Evolutionary conservation across 108 stramenopile genomes (phyloP).

Genomic region (Mayamaea pseudoterrestris): DNA sequence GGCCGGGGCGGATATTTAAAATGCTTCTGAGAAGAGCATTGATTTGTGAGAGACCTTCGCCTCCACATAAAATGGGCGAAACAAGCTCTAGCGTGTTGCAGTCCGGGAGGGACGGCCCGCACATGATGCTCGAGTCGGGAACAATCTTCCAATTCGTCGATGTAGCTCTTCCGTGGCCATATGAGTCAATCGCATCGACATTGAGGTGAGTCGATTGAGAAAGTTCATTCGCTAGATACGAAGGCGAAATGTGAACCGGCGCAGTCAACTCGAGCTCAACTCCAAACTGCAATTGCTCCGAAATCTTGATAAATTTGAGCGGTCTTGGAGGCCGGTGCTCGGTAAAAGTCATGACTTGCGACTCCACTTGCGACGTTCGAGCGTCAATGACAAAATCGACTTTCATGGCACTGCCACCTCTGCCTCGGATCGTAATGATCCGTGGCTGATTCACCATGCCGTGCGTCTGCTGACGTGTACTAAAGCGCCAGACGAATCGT

Average conservation of each 20-base stretch:
- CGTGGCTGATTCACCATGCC: constrained; percentile 19
- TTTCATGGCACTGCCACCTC: constrained; percentile 17
- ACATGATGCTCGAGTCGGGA: constrained; percentile 27
- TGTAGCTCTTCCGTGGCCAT: background rate
- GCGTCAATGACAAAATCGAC: constrained; percentile 7
- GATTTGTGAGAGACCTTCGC: constrained; percentile 36
- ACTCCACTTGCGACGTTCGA: background rate
- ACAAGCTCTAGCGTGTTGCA: constrained; percentile 47
- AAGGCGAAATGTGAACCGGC: constrained; percentile 1
- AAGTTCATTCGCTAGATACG: background rate
- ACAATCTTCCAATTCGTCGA: constrained; percentile 30
- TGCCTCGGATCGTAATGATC: constrained; percentile 31
- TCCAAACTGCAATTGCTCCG: constrained; percentile 14
- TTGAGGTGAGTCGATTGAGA: background rate
- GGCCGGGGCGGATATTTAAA: background rate
- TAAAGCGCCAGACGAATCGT: constrained; percentile 17
- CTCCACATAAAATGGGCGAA: constrained; percentile 34
- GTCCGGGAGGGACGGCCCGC: constrained; percentile 17
- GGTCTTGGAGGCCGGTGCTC: constrained; percentile 17
- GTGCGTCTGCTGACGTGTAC: constrained; percentile 36
- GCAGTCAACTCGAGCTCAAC: constrained; percentile 29
- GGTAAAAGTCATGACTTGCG: constrained; percentile 5
- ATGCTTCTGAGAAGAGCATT: constrained; percentile 22
- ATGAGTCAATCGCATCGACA: background rate
- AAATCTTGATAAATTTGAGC: constrained; percentile 17